Conservation (phyloP, 1,139 yeast species). For the Diutina sp. region DNA sequence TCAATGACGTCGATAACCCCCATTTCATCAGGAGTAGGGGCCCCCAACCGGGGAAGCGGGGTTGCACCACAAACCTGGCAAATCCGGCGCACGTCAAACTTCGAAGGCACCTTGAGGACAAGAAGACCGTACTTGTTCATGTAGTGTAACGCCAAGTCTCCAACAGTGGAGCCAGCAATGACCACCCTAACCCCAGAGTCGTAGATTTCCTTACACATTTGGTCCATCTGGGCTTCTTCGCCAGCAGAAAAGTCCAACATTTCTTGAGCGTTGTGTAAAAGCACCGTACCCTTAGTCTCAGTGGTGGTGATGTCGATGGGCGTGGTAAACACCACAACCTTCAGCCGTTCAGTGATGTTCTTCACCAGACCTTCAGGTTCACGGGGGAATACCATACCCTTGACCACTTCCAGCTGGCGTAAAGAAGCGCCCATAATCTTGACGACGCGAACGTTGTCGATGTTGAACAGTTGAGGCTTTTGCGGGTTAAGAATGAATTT, state of each 20-base stretch:
- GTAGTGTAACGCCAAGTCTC: constrained; percentile 88
- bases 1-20: constrained; percentile 82
- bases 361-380: constrained; percentile 90
- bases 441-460: constrained; percentile 88
- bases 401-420: constrained; percentile 62
- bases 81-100: constrained; percentile 85
- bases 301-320: constrained; percentile 92
- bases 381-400: constrained; percentile 97
- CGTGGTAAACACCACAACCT: constrained; percentile 87
- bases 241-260: constrained; percentile 95
- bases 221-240: constrained; percentile 88
- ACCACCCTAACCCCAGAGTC: constrained; percentile 83
- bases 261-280: constrained; percentile 90
- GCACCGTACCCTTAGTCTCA: constrained; percentile 94
- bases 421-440: constrained; percentile 91
- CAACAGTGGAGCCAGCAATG: constrained; percentile 86
- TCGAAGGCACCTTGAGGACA: constrained; percentile 82
- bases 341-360: constrained; percentile 44
- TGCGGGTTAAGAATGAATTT: constrained; percentile 61
- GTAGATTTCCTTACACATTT: constrained; percentile 68
- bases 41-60: constrained; percentile 88
- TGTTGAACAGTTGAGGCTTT: constrained; percentile 55
- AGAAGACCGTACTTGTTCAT: constrained; percentile 76
- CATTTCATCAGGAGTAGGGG: constrained; percentile 91
- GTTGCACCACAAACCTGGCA: constrained; percentile 97